Evolutionary conservation across 768 basidiomycete species (phyloP).

Genomic region (Leccinum uliginosum): DNA sequence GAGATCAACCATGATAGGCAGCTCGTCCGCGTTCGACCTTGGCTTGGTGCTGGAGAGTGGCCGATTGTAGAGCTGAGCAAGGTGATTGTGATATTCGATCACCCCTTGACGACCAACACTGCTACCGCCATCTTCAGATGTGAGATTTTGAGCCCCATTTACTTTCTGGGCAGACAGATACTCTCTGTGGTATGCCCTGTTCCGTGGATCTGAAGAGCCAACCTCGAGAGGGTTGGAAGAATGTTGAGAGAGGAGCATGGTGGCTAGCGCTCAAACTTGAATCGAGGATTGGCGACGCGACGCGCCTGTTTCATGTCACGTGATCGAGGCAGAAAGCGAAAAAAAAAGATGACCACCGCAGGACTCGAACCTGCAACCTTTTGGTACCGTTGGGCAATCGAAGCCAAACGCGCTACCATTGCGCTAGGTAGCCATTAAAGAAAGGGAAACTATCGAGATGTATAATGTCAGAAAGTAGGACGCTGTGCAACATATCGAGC

Average conservation of each 20-base stretch:
- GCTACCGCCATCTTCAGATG: conserved; percentile 51
- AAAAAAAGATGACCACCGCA: conserved; percentile 73
- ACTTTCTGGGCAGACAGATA: conserved; percentile 35
- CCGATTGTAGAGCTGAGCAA: conserved; percentile 39
- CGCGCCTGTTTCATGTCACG: conserved; percentile 20
- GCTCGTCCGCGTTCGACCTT: conserved; percentile 20
- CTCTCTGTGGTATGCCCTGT: conserved; percentile 40
- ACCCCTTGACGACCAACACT: conserved; percentile 38
- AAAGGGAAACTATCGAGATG: fast-evolving
- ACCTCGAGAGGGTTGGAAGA: conserved; percentile 73
- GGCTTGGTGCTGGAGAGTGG: conserved; percentile 18
- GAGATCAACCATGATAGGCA: conserved; percentile 38
- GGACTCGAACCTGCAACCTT: conserved; percentile 97
- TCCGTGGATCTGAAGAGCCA: conserved; percentile 54
- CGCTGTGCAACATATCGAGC: conserved; percentile 13
- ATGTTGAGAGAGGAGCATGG: conserved; percentile 53
- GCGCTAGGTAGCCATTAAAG: conserved; percentile 69
- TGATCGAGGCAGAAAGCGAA: no score
- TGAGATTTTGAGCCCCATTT: conserved; percentile 28
- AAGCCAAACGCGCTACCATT: conserved; percentile 97
- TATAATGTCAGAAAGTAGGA: not conserved
- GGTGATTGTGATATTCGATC: conserved; percentile 47
- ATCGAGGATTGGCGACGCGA: not conserved
- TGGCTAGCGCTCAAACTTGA: no score
- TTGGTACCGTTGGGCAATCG: conserved; percentile 75